Evolutionary conservation across 768 basidiomycete species (phyloP).

Genomic region (Auricularia sp.): DNA sequence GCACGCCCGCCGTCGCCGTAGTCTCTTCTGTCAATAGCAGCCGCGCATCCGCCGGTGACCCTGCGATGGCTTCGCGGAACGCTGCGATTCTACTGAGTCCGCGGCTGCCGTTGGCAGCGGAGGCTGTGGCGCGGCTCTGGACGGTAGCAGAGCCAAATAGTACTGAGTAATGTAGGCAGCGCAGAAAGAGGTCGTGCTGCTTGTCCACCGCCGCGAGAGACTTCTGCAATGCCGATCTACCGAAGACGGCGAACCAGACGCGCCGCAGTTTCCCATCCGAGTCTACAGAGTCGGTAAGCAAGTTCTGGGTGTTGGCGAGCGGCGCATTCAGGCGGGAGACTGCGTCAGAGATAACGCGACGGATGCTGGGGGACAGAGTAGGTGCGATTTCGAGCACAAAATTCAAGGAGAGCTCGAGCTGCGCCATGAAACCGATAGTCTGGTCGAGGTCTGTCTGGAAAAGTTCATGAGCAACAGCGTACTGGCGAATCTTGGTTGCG

Average conservation of each 20-base stretch:
- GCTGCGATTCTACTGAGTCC: not conserved
- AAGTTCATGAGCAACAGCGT: too few species aligned
- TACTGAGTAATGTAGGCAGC: slow-evolving; percentile 1
- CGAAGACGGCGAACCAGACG: not conserved
- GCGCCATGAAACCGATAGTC: too few species aligned
- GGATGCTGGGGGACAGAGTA: too few species aligned
- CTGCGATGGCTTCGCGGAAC: not conserved
- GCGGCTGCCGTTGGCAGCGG: not conserved
- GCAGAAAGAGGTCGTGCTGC: not conserved
- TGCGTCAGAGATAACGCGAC: too few species aligned
- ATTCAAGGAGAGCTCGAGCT: too few species aligned
- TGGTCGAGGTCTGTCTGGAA: too few species aligned
- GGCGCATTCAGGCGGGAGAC: too few species aligned
- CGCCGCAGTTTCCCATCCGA: not conserved
- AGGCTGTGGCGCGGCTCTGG: not conserved
- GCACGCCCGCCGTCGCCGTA: not conserved
- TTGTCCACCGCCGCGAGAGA: not conserved
- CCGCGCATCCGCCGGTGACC: not conserved
- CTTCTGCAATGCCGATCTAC: slow-evolving; percentile 1
- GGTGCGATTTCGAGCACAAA: too few species aligned
- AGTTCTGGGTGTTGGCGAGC: too few species aligned
- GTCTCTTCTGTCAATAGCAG: not conserved
- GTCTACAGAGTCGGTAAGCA: not conserved
- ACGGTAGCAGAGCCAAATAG: not conserved
- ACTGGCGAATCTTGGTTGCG: too few species aligned